phyloP scores from a whole-genome alignment of 495 filamentous ascomycete species.

The Thermothielavioides terrestris region DNA sequence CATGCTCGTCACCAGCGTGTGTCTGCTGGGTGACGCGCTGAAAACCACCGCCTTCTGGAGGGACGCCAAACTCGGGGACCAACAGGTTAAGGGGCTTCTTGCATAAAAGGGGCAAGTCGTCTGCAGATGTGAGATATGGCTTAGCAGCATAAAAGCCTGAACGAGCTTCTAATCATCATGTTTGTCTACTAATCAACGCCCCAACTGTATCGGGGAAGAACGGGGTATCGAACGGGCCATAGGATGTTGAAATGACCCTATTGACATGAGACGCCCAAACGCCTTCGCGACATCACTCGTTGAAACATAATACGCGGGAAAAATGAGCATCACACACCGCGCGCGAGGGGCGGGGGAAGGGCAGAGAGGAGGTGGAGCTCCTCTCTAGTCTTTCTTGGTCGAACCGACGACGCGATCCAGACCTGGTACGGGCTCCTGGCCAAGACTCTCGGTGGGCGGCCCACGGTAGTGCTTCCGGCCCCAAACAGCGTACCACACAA shows the following conservation, averaged over 20 bases:
- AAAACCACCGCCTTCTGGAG: constrained; percentile 39
- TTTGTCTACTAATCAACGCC: too few species aligned
- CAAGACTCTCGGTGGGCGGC: constrained; percentile 40
- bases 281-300: constrained; percentile 8
- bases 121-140: too few species aligned
- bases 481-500: constrained; percentile 39
- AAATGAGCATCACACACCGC: background rate
- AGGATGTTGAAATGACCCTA: constrained; percentile 13
- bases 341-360: too few species aligned
- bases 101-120: too few species aligned
- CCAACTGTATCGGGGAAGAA: too few species aligned
- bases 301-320: constrained; percentile 8
- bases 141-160: too few species aligned
- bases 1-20: constrained; percentile 44
- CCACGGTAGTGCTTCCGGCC: constrained; percentile 63
- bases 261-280: constrained; percentile 9
- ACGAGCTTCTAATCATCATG: too few species aligned
- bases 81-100: constrained; percentile 20
- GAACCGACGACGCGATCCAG: background rate
- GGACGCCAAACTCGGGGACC: constrained; percentile 47
- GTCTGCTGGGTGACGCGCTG: constrained; percentile 37
- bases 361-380: background rate
- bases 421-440: background rate
- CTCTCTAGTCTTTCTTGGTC: constrained; percentile 11
- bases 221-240: constrained; percentile 8